These are phyloP conservation scores for Udeniomyces megalosporus DNA, from an alignment of 768 basidiomycete species.

Conservation along the genomic window DNA sequence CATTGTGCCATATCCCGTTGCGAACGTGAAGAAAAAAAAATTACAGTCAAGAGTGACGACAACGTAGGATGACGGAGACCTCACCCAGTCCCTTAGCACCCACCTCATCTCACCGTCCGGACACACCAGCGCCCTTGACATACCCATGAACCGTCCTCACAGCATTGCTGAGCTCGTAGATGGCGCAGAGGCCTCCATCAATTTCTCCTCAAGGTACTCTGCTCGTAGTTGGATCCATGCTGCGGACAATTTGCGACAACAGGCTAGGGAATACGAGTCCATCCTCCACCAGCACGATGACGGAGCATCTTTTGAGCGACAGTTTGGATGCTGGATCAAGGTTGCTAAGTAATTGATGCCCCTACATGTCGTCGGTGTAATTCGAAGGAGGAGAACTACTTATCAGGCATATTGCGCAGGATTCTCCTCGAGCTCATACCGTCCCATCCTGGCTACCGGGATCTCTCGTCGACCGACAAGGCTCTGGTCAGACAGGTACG, in stretches of 20 bases:
- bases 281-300: background rate
- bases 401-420: background rate
- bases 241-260: background rate
- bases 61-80: no score
- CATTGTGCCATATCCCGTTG: no score
- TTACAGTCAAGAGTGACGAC: no score
- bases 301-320: background rate
- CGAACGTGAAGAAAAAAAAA: no score
- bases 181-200: constrained; percentile 1
- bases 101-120: no score
- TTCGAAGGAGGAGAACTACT: background rate
- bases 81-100: no score
- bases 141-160: background rate
- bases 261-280: background rate
- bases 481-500: background rate
- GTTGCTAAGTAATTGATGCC: constrained; percentile 6
- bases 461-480: background rate
- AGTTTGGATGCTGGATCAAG: constrained; percentile 3
- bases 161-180: constrained; percentile 1
- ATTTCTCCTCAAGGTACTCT: background rate
- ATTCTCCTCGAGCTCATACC: constrained; percentile 12
- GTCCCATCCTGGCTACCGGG: constrained; percentile 4
- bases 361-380: background rate
- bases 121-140: background rate
- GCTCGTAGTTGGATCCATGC: constrained; percentile 5